phyloP scores from a whole-genome alignment of 805 yeast species.

The Starmerella sp. region DNA sequence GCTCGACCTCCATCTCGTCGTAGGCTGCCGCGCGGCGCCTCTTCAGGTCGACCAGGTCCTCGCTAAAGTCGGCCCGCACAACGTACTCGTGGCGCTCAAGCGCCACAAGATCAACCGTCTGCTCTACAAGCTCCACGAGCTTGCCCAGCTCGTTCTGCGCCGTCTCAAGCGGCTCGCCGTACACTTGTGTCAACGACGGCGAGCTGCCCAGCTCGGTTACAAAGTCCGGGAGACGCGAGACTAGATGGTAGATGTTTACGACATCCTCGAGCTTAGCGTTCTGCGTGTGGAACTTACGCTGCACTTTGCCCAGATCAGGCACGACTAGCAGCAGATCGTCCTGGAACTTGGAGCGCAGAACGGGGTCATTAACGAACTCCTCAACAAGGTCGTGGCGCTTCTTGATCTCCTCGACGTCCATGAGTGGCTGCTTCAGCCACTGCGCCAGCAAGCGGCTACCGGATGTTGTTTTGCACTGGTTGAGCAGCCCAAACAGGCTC shows the following conservation, averaged over 20 bases:
- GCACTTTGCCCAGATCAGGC: constrained; percentile 71
- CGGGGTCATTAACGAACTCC: constrained; percentile 44
- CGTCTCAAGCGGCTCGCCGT: constrained; percentile 48
- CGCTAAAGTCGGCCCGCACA: constrained; percentile 84
- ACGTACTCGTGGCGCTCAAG: constrained; percentile 72
- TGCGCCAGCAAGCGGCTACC: constrained; percentile 80
- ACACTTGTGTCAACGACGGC: constrained; percentile 33
- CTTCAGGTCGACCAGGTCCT: constrained; percentile 51
- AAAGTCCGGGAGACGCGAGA: constrained; percentile 58
- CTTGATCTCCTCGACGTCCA: constrained; percentile 47
- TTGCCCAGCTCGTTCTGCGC: constrained; percentile 45
- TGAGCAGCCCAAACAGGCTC: constrained; percentile 73
- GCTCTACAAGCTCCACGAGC: constrained; percentile 76
- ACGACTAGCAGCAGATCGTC: constrained; percentile 53
- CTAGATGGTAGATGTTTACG: constrained; percentile 74
- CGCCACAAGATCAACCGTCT: constrained; percentile 80
- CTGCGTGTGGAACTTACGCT: constrained; percentile 49
- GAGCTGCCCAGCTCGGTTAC: constrained; percentile 41
- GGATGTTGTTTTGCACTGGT: constrained; percentile 79
- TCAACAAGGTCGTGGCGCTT: constrained; percentile 70
- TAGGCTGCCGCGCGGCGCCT: constrained; percentile 44
- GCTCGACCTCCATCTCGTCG: constrained; percentile 46
- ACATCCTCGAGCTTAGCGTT: constrained; percentile 74
- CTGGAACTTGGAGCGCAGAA: constrained; percentile 55
- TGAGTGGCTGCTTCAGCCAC: constrained; percentile 93